Conservation (phyloP, 2,329 filamentous ascomycete species). For the Epichloe aotearoae region DNA sequence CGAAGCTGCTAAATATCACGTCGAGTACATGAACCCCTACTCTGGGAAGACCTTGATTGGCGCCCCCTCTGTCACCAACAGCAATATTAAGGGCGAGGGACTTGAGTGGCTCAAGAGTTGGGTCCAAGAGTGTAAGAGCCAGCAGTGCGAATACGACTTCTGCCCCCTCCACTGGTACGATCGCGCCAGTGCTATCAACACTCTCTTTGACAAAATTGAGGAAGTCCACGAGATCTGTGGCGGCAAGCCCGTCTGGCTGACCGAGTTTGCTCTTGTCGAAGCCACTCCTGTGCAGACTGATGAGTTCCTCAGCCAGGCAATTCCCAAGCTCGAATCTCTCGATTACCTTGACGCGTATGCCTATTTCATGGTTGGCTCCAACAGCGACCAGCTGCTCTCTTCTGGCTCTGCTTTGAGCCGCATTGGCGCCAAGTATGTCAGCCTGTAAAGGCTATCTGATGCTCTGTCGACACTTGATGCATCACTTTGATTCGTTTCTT, state of each 20-base stretch:
- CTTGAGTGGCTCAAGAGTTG: slow-evolving; percentile 24
- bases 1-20: slow-evolving; percentile 39
- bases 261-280: slow-evolving; percentile 47
- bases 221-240: slow-evolving; percentile 31
- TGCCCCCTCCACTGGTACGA: slow-evolving; percentile 54
- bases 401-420: slow-evolving; percentile 26
- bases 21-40: slow-evolving; percentile 41
- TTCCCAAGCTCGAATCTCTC: slow-evolving; percentile 34
- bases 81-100: slow-evolving; percentile 34
- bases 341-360: slow-evolving; percentile 41
- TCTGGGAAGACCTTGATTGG: slow-evolving; percentile 39
- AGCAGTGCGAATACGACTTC: slow-evolving; percentile 42
- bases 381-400: slow-evolving; percentile 27
- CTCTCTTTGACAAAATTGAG: slow-evolving; percentile 42
- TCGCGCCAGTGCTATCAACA: slow-evolving; percentile 28
- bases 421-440: slow-evolving; percentile 37
- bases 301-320: slow-evolving; percentile 36
- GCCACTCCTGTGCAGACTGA: slow-evolving; percentile 25
- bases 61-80: slow-evolving; percentile 48
- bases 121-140: not conserved
- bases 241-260: slow-evolving; percentile 45
- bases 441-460: slow-evolving; percentile 10
- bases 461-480: not conserved
- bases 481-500: slow-evolving; percentile 19
- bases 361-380: slow-evolving; percentile 37